Evolutionary conservation across 225 moss, liverwort and hornwort species (phyloP).

Genomic region (Anthoceros angustus): DNA sequence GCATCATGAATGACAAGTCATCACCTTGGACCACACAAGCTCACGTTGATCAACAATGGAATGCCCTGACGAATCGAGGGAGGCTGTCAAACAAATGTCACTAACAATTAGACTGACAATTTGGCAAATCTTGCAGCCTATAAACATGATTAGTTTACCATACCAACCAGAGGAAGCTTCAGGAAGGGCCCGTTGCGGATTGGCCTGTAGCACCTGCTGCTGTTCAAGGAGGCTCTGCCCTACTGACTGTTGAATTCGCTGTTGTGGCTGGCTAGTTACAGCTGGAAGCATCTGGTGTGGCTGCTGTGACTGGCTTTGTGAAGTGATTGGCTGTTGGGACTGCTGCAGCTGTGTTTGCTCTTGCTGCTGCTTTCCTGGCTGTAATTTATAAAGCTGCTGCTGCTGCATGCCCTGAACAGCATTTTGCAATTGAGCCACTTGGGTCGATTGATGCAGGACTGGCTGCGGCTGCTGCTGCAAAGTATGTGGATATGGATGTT

Average conservation of each 20-base stretch:
- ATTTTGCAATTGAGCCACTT: constrained; percentile 20
- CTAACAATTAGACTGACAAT: background rate
- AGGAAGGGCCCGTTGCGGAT: constrained; percentile 15
- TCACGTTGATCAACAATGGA: background rate
- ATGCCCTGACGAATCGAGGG: background rate
- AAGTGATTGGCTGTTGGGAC: constrained; percentile 31
- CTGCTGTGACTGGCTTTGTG: constrained; percentile 53
- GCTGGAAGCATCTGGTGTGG: constrained; percentile 34
- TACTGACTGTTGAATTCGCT: constrained; percentile 40
- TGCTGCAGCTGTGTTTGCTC: constrained; percentile 10
- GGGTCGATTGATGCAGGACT: constrained; percentile 38
- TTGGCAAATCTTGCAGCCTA: background rate
- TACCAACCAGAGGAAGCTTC: constrained; percentile 1
- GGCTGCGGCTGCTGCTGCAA: constrained; percentile 18
- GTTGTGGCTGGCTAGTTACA: constrained; percentile 30
- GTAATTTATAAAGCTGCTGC: constrained; percentile 33
- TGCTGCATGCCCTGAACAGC: constrained; percentile 34
- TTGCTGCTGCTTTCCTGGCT: constrained; percentile 49
- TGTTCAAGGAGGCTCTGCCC: constrained; percentile 12
- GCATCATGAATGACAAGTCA: background rate
- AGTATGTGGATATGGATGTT: background rate
- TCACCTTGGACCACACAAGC: background rate
- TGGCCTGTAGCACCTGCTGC: constrained; percentile 10
- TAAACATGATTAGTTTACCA: background rate
- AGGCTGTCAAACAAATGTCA: background rate